phyloP scores from a whole-genome alignment of 2,329 filamentous ascomycete species.

The Pseudocercospora musae region DNA sequence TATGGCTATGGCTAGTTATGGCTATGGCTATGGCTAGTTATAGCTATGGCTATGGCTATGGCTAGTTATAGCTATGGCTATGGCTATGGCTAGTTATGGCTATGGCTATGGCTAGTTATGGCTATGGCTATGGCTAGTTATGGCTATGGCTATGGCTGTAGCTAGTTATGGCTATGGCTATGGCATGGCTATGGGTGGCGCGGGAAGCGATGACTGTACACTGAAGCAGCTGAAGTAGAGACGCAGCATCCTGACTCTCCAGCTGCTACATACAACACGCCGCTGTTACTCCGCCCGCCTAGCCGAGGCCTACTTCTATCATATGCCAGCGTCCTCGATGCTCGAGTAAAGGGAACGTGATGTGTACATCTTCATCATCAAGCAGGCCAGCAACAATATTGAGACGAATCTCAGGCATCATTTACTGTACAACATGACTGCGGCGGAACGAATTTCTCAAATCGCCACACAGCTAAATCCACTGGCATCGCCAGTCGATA shows the following conservation, averaged over 20 bases:
- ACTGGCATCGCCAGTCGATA: slow-evolving; percentile 17
- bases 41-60: too few species aligned
- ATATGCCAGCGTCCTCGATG: not conserved
- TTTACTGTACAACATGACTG: not conserved
- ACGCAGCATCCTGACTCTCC: not conserved
- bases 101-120: too few species aligned
- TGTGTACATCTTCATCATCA: not conserved
- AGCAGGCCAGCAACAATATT: not conserved
- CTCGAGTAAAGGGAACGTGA: not conserved
- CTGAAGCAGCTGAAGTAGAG: not conserved
- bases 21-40: too few species aligned
- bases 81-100: too few species aligned
- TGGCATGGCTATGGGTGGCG: not conserved
- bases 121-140: too few species aligned
- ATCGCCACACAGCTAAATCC: slow-evolving; percentile 21
- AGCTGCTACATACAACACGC: not conserved
- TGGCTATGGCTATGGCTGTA: too few species aligned
- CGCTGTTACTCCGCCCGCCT: not conserved
- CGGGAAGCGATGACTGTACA: not conserved
- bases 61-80: too few species aligned
- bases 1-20: too few species aligned
- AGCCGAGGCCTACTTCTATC: not conserved
- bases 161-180: too few species aligned
- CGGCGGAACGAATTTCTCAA: slow-evolving; percentile 14
- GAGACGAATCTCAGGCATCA: not conserved